Base-by-base conservation (phyloP, 1,139 yeast species). In the Arxiozyma telluris region DNA sequence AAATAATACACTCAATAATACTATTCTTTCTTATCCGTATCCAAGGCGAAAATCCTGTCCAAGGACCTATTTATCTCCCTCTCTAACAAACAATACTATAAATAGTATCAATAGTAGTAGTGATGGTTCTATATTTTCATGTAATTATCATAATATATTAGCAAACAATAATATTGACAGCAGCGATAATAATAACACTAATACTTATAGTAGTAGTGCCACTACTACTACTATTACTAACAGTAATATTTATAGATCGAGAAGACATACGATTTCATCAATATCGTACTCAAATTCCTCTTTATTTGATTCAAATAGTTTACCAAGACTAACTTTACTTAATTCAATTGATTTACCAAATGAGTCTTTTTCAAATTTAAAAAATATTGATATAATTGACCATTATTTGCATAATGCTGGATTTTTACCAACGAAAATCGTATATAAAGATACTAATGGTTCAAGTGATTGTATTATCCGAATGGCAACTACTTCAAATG, bases 401-500 rank as follows among this genome's bases (percentile, higher is more conserved):
- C 41, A 42, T 17, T 49, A 49, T 34, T 34, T 49, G 22, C 45
- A 22, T 34, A 42, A 44, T 30, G 46, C 51, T 7, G 51, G 51
- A 2, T 49, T 49, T 22, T 34, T 49, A 34, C 51, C 51, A 4
- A 7, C 42, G 4, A 17, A 42, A 15, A 38, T 21, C 3, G 3
- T 49, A 4, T 34, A 42, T 21, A 41, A 41, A 23, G 34, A 17
- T 34, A 30, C 42, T 8, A 21, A 27, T 15, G 39, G 30, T 15
- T 41, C 41, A 18, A 25, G 23, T 12, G 30, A 23, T 17, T 15
- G 22, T 27, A 49, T 23, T 12, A 43, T 42, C 17, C 20, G 34
- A 20, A 25, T 63, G 8, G 64, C 67, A 6, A 56, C 62, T 1
- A 59, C 61, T 17, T 61, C 63, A 18, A 63, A 65, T 20, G 55